Evolutionary conservation across 1,139 yeast species (phyloP).

Genomic region (Lodderomyces orthopsilosis): DNA sequence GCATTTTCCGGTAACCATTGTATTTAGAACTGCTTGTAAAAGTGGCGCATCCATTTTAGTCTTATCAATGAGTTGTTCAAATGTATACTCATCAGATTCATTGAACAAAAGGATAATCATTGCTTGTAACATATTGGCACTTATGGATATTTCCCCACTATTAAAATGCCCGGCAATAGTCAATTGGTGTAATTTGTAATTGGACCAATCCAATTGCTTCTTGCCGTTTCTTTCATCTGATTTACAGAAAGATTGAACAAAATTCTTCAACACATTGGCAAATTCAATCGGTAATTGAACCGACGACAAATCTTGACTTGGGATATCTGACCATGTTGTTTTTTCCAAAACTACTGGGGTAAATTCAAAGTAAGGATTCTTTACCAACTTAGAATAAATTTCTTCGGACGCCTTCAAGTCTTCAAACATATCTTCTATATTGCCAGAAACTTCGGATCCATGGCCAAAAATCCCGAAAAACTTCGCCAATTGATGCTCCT

Average conservation of each 20-base stretch:
- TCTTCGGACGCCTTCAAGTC: slow-evolving; percentile 26
- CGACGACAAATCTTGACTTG: slow-evolving; percentile 19
- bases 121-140: slow-evolving; percentile 40
- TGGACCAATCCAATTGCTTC: slow-evolving; percentile 29
- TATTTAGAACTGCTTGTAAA: slow-evolving; percentile 25
- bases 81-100: slow-evolving; percentile 17
- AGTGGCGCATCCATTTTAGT: slow-evolving; percentile 29
- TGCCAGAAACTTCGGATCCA: slow-evolving; percentile 30
- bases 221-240: slow-evolving; percentile 18
- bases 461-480: slow-evolving; percentile 28
- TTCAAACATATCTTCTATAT: slow-evolving; percentile 32
- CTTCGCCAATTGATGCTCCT: slow-evolving; percentile 28
- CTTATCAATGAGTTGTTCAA: slow-evolving; percentile 18
- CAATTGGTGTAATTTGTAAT: slow-evolving; percentile 35
- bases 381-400: neutral
- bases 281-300: slow-evolving; percentile 19
- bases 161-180: slow-evolving; percentile 27
- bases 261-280: slow-evolving; percentile 15
- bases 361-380: slow-evolving; percentile 23
- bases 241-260: slow-evolving; percentile 17
- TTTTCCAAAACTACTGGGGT: slow-evolving; percentile 34
- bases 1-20: slow-evolving; percentile 31
- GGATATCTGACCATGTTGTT: slow-evolving; percentile 43
- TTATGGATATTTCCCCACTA: slow-evolving; percentile 32
- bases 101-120: slow-evolving; percentile 31